phyloP scores from a whole-genome alignment of 2,329 filamentous ascomycete genomes.

The Cladobotryum mycophilum region DNA sequence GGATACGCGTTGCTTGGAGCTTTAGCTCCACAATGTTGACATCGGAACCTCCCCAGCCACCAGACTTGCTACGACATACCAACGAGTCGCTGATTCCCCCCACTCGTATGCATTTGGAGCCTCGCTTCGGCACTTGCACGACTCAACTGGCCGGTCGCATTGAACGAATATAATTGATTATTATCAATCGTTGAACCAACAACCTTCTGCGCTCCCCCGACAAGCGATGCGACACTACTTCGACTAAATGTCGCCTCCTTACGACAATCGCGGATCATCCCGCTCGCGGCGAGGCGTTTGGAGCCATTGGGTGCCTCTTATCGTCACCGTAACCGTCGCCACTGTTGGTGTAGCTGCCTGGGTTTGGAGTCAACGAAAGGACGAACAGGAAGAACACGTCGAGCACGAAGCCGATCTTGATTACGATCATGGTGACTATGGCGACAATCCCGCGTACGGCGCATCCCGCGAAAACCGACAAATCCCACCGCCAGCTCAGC shows the following conservation, averaged over 20 bases:
- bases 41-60: slow-evolving; percentile 16
- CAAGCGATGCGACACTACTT: slow-evolving; percentile 29
- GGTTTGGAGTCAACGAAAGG: slow-evolving; percentile 85
- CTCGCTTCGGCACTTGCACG: slow-evolving; percentile 1
- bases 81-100: slow-evolving; percentile 5
- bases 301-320: slow-evolving; percentile 85
- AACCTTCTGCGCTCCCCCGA: background rate
- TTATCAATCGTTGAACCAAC: background rate
- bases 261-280: slow-evolving; percentile 54
- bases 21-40: slow-evolving; percentile 18
- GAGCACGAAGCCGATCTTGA: slow-evolving; percentile 47
- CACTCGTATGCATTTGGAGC: slow-evolving; percentile 5
- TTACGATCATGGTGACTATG: slow-evolving; percentile 44
- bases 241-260: slow-evolving; percentile 51
- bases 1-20: slow-evolving; percentile 17
- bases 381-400: slow-evolving; percentile 65
- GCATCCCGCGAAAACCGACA: slow-evolving; percentile 29
- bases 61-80: slow-evolving; percentile 15
- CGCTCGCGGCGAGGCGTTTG: slow-evolving; percentile 58
- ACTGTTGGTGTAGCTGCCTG: slow-evolving; percentile 82
- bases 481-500: slow-evolving; percentile 26
- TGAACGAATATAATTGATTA: background rate
- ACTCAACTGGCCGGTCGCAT: background rate
- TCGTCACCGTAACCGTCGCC: slow-evolving; percentile 79
- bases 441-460: slow-evolving; percentile 46